Evolutionary conservation across 805 yeast genomes (phyloP).

Genomic region (Metschnikowia hibisci): DNA sequence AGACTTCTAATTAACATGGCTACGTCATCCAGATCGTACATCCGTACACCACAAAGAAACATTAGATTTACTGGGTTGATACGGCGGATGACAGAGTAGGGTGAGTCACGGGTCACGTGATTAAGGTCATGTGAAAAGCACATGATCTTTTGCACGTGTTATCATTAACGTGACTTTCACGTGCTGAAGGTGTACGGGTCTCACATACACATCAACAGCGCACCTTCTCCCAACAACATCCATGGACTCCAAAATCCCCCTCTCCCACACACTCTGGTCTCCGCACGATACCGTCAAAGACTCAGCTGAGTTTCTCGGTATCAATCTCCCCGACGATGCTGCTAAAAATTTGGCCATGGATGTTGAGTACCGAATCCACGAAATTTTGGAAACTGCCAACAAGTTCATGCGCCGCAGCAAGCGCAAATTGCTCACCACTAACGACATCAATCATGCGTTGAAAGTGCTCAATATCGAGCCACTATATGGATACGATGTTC

Average conservation of each 20-base stretch:
- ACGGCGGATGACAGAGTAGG: too few species aligned
- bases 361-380: constrained; percentile 95
- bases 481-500: constrained; percentile 76
- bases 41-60: too few species aligned
- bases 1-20: too few species aligned
- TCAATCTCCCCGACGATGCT: constrained; percentile 83
- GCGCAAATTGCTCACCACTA: constrained; percentile 72
- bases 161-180: too few species aligned
- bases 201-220: background rate
- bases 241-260: constrained; percentile 42
- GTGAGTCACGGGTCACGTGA: too few species aligned
- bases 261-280: constrained; percentile 93
- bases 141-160: too few species aligned
- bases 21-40: too few species aligned
- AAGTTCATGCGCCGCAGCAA: constrained; percentile 95
- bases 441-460: constrained; percentile 78
- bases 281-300: constrained; percentile 96
- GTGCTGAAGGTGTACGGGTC: too few species aligned
- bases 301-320: constrained; percentile 89
- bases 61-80: too few species aligned
- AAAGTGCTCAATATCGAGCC: constrained; percentile 90
- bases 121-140: too few species aligned
- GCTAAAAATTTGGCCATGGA: constrained; percentile 97
- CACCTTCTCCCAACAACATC: constrained; percentile 1
- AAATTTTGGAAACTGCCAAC: constrained; percentile 90